A percentile compares a stretch with the other conserved stretches of the same genome.
These are phyloP conservation scores for Pyrenochaeta sp. DNA, from an alignment of 2,329 filamentous ascomycete species.

Conservation along the genomic window DNA sequence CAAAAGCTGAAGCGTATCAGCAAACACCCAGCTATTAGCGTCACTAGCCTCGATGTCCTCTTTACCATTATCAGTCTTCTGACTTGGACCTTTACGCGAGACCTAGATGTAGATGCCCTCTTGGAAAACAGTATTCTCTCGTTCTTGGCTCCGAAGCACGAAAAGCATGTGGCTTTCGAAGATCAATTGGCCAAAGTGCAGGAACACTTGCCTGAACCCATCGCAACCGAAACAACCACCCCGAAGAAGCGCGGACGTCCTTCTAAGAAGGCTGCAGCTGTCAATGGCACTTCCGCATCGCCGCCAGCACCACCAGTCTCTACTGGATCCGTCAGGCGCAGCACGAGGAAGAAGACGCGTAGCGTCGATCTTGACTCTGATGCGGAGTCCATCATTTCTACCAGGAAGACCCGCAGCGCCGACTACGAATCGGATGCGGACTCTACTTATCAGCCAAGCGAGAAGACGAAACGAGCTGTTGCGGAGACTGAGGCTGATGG, in stretches of 20 bases:
- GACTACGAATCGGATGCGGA: conserved; percentile 35
- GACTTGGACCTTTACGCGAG: conserved; percentile 65
- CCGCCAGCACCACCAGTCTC: conserved; percentile 14
- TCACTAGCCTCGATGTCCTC: conserved; percentile 67
- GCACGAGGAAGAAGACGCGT: conserved; percentile 23
- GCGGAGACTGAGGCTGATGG: conserved; percentile 43
- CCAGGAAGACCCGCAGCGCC: conserved; percentile 10
- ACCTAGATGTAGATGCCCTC: conserved; percentile 61
- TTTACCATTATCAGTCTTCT: conserved; percentile 64
- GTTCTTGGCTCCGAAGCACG: conserved; percentile 33
- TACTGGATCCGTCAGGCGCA: conserved; percentile 26
- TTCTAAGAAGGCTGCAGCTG: conserved; percentile 31
- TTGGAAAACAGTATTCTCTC: conserved; percentile 49
- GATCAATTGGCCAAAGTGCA: conserved; percentile 17
- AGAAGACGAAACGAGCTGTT: conserved; percentile 29
- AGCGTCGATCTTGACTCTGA: conserved; percentile 31
- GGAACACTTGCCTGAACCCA: conserved; percentile 15
- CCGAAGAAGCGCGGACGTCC: conserved; percentile 39
- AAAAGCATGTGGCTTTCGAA: conserved; percentile 40
- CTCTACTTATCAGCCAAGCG: conserved; percentile 36
- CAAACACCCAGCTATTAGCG: conserved; percentile 67
- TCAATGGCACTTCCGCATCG: conserved; percentile 20
- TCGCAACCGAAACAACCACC: conserved; percentile 20
- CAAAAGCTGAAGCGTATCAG: conserved; percentile 59
- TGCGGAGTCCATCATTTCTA: conserved; percentile 20